Evolutionary conservation across 768 basidiomycete genomes (phyloP), one percentile per base, ranked within the genome.

Genomic region (Xerocomellus intermedius): DNA sequence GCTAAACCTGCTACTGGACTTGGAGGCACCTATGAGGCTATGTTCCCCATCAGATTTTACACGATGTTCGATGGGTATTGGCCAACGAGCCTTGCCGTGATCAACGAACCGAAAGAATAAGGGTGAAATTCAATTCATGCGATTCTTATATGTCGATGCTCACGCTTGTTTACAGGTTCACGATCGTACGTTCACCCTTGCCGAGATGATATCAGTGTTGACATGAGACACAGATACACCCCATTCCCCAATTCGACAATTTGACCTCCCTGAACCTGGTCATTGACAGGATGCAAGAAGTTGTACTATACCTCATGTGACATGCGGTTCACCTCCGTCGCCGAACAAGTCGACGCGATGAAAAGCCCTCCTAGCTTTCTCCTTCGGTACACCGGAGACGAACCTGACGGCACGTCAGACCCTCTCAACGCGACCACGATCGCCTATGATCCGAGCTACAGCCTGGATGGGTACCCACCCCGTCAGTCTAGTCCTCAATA

Each of bases 291-390:
- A 89, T 91, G 85, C 82, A 90, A 67, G 79, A 85, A 56, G 82
- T 84, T 0, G 82, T 80, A 0, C 21, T 70, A 10, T 92, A 86
- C 63, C 76, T 91, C 51, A 90, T 91, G 83, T 93, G 88, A 91
- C 66, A 91, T 92, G 89, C 79, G 89, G 47, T 75, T 48, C 8
- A 78, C 82, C 7, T 76, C 79, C 2, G 84, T 91, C 26, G 81
- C 77, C 2, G 79, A 82, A 52, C 81, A 93, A 72, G 89, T 92
- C 19, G 83, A 85, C 55, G 71, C 70, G 36, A 78, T 91, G 71
- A 88, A 87, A 61, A 75, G 79, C 33, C 78, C 85, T 2, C 77
- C 82, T 0, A 91, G 89, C 59, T 77, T 92, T 24, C 74, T 91
- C 17, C 69, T 86, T 2, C 87, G 85, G 84, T 89, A 89, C 68